Percentiles rank a stretch among this genome's conserved stretches.
Conservation (phyloP, 345 rosid genomes). For the Salix caprea region DNA sequence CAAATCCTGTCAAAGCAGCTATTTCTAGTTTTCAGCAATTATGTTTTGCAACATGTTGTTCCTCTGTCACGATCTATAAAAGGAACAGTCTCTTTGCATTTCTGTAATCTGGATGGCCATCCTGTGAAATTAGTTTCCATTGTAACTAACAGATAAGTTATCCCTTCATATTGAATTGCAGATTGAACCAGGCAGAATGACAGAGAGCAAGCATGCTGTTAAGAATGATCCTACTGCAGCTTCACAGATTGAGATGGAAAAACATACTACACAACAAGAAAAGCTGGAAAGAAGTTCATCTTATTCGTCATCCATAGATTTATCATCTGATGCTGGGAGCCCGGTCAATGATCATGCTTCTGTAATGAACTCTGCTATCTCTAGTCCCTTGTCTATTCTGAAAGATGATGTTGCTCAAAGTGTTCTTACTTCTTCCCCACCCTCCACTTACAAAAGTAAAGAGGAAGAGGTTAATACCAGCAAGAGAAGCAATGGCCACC, state of each 20-base stretch:
- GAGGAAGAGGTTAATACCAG: constrained; percentile 22
- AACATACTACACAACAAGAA: constrained; percentile 18
- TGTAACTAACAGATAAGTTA: constrained; percentile 8
- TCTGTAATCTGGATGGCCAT: background rate
- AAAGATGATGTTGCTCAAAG: constrained; percentile 11
- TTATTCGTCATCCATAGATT: constrained; percentile 44
- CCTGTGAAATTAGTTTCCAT: background rate
- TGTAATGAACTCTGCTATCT: constrained; percentile 20
- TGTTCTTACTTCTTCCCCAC: constrained; percentile 27
- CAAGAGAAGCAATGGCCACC: constrained; percentile 10
- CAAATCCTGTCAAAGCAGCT: background rate
- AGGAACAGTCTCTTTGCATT: background rate
- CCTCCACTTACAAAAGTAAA: constrained; percentile 17
- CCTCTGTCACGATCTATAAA: background rate
- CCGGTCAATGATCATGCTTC: constrained; percentile 37
- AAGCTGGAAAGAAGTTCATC: constrained; percentile 31
- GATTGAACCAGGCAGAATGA: constrained; percentile 38
- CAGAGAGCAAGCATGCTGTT: constrained; percentile 18
- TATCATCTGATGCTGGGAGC: constrained; percentile 42
- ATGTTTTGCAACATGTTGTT: background rate
- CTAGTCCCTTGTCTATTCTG: constrained; percentile 16
- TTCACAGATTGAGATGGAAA: constrained; percentile 28
- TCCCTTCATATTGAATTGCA: constrained; percentile 34
- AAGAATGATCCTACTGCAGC: constrained; percentile 17
- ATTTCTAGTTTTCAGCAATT: background rate